Evolutionary conservation across 768 basidiomycete species (phyloP).

Genomic region (Russula abietina): DNA sequence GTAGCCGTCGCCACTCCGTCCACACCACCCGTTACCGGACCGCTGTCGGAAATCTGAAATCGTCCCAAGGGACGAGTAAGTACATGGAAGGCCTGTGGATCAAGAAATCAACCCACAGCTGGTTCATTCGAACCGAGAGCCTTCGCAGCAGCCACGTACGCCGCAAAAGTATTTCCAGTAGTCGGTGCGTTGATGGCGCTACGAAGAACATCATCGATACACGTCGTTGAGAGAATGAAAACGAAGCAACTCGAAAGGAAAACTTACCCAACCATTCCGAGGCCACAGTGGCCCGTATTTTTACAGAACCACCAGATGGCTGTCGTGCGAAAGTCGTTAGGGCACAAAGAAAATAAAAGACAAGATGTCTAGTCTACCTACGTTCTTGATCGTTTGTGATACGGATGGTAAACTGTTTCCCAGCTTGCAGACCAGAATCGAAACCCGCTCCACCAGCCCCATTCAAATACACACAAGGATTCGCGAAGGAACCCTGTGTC

Average conservation of each 20-base stretch:
- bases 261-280: constrained; percentile 44
- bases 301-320: constrained; percentile 58
- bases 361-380: constrained; percentile 30
- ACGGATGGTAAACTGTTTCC: constrained; percentile 41
- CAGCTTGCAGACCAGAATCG: constrained; percentile 45
- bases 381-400: constrained; percentile 46
- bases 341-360: neutral
- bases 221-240: neutral
- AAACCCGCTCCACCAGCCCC: constrained; percentile 41
- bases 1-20: constrained; percentile 14
- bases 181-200: constrained; percentile 44
- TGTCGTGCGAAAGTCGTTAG: constrained; percentile 23
- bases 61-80: neutral
- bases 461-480: constrained; percentile 37
- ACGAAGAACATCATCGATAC: neutral
- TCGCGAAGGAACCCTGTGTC: constrained; percentile 30
- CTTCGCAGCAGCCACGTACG: constrained; percentile 38
- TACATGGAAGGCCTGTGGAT: neutral
- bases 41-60: constrained; percentile 35
- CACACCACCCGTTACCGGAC: constrained; percentile 40
- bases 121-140: constrained; percentile 34
- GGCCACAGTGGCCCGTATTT: constrained; percentile 40
- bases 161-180: constrained; percentile 40
- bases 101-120: constrained; percentile 30
- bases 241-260: neutral